Conservation (phyloP, 2,329 filamentous ascomycete genomes). For the Furcasterigmium sp. region DNA sequence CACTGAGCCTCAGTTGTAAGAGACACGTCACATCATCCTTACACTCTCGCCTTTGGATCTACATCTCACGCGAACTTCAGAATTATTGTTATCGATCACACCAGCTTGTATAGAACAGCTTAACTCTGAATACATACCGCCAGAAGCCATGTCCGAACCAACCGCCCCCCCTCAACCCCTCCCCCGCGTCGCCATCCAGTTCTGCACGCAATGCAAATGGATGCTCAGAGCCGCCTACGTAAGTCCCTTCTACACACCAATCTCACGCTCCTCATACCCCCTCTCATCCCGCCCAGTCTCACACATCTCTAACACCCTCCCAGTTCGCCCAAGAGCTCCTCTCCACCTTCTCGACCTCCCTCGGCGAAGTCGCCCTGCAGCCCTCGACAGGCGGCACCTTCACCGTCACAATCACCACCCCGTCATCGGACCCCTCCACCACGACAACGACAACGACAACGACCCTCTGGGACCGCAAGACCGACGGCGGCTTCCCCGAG, state of each 20-base stretch:
- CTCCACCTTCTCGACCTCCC: slow-evolving; percentile 77
- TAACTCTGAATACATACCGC: not conserved
- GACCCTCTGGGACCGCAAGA: slow-evolving; percentile 82
- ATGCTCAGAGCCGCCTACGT: slow-evolving; percentile 84
- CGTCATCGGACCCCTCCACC: slow-evolving; percentile 15
- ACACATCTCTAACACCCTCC: not conserved
- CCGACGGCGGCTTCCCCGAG: slow-evolving; percentile 87
- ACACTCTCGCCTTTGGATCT: no score
- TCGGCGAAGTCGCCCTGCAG: slow-evolving; percentile 84
- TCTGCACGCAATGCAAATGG: slow-evolving; percentile 93
- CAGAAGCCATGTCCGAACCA: not conserved
- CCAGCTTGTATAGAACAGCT: not conserved
- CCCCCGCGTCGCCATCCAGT: slow-evolving; percentile 80
- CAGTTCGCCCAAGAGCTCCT: slow-evolving; percentile 93
- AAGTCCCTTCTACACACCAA: slow-evolving; percentile 25
- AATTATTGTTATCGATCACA: no score
- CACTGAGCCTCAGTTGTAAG: no score
- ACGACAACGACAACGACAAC: slow-evolving; percentile 35
- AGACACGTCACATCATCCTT: no score
- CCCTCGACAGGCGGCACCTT: slow-evolving; percentile 84
- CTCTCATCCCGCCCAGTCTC: not conserved
- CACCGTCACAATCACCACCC: slow-evolving; percentile 57
- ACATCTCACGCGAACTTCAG: no score
- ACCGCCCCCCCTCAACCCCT: slow-evolving; percentile 28
- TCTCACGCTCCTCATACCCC: not conserved